These are phyloP conservation scores for Hymenoscyphus repandus DNA, from an alignment of 2,329 filamentous ascomycete genomes.

Conservation along the genomic window DNA sequence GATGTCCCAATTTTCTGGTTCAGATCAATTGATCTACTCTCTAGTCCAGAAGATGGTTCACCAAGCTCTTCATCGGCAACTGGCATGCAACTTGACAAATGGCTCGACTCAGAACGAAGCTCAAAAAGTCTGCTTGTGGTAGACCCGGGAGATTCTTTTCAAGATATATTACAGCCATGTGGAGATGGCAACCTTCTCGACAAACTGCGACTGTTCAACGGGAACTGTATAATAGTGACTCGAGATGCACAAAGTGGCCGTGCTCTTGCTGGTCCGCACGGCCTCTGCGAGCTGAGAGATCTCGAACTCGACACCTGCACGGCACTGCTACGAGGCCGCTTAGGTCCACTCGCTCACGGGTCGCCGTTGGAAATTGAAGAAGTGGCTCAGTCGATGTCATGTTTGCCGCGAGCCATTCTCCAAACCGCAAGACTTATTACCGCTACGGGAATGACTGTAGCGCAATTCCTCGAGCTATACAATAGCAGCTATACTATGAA, in stretches of 20 bases:
- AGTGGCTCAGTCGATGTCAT: conserved; percentile 14
- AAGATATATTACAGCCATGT: conserved; percentile 7
- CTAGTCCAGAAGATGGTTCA: background rate
- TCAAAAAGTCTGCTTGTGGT: conserved; percentile 17
- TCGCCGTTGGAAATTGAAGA: conserved; percentile 17
- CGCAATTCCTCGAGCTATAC: conserved; percentile 23
- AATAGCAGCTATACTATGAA: conserved; percentile 19
- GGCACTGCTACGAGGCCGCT: conserved; percentile 14
- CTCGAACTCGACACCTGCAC: conserved; percentile 19
- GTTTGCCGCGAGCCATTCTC: conserved; percentile 20
- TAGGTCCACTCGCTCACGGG: conserved; percentile 9
- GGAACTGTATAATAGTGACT: conserved; percentile 19
- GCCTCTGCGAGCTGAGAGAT: conserved; percentile 18
- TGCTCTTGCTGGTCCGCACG: conserved; percentile 16
- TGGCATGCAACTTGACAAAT: conserved; percentile 15
- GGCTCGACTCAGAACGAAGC: conserved; percentile 8
- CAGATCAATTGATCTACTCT: conserved; percentile 12
- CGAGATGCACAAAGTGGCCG: conserved; percentile 19
- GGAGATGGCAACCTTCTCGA: conserved; percentile 13
- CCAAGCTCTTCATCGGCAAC: conserved; percentile 1
- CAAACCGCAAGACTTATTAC: conserved; percentile 23
- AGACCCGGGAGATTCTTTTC: conserved; percentile 18
- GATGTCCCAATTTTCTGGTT: conserved; percentile 24
- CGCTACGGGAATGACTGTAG: conserved; percentile 20
- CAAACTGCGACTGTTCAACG: conserved; percentile 16